A percentile compares a stretch with the other conserved stretches of the same genome.
phyloP scores from a whole-genome alignment of 441 rosid genomes.

The Bocquillonia castaneifolia region DNA sequence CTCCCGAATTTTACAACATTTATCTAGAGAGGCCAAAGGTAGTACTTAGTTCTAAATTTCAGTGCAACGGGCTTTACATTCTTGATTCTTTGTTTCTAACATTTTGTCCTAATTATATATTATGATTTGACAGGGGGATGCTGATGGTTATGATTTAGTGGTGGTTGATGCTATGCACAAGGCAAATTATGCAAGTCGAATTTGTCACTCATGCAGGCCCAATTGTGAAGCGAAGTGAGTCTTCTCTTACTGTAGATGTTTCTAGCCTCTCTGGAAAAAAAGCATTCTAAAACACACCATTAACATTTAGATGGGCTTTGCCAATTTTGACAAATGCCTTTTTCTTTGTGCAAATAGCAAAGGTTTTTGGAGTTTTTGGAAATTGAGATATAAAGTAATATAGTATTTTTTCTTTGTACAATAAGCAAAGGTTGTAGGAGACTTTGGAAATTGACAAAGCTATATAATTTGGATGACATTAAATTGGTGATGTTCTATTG shows the following conservation, averaged over 20 bases:
- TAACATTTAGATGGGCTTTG: background rate
- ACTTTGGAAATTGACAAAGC: background rate
- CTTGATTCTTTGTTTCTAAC: slow-evolving; percentile 8
- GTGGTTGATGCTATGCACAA: slow-evolving; percentile 99
- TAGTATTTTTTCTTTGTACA: background rate
- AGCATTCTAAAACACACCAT: background rate
- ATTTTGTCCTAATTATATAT: slow-evolving; percentile 24
- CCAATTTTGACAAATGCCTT: background rate
- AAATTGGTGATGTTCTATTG: background rate
- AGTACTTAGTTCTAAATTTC: slow-evolving; percentile 11
- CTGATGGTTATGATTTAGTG: slow-evolving; percentile 98
- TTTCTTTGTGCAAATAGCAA: background rate
- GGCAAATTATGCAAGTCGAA: slow-evolving; percentile 98
- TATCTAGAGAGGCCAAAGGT: slow-evolving; percentile 99
- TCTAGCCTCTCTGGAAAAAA: slow-evolving; percentile 8
- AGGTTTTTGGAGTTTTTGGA: background rate
- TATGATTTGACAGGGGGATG: slow-evolving; percentile 76
- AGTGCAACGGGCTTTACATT: slow-evolving; percentile 6
- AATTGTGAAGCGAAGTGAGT: slow-evolving; percentile 99
- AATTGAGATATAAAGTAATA: background rate
- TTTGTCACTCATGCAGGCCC: slow-evolving; percentile 99
- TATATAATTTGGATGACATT: background rate
- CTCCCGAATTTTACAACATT: slow-evolving; percentile 99
- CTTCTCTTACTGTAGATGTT: slow-evolving; percentile 15
- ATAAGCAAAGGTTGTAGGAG: background rate